These are phyloP conservation scores for Candida michaelii DNA, from an alignment of 805 yeast species.

Conservation along the genomic window DNA sequence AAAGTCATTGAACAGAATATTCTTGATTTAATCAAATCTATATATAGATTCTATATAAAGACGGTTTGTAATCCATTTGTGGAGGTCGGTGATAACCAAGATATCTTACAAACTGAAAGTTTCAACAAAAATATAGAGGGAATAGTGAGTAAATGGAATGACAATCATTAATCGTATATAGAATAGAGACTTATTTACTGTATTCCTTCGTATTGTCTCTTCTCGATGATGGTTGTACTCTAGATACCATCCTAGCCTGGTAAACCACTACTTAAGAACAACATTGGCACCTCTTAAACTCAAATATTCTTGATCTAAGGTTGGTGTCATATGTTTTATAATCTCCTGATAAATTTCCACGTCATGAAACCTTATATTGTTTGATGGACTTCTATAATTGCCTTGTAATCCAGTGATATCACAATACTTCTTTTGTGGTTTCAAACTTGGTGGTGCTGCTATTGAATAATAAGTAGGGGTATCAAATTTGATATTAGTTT, in stretches of 20 bases:
- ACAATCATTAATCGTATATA: constrained; percentile 1
- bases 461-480: constrained; percentile 69
- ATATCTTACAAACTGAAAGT: constrained; percentile 25
- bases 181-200: background rate
- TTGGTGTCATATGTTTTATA: constrained; percentile 78
- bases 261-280: constrained; percentile 50
- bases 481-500: constrained; percentile 40
- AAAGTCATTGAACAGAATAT: constrained; percentile 14
- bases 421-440: constrained; percentile 81
- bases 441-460: constrained; percentile 83
- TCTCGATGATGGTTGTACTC: too few species aligned
- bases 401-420: constrained; percentile 91
- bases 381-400: constrained; percentile 70
- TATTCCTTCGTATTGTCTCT: too few species aligned
- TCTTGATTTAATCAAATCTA: constrained; percentile 26
- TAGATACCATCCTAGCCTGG: too few species aligned
- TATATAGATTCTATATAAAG: constrained; percentile 56
- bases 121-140: constrained; percentile 30
- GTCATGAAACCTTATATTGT: constrained; percentile 75
- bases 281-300: constrained; percentile 87
- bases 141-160: constrained; percentile 29
- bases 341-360: constrained; percentile 75
- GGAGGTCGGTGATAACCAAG: constrained; percentile 19
- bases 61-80: constrained; percentile 65
- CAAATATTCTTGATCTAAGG: constrained; percentile 90